Conservation (phyloP, 352 stramenopile genomes). For the Globisporangium polare region DNA sequence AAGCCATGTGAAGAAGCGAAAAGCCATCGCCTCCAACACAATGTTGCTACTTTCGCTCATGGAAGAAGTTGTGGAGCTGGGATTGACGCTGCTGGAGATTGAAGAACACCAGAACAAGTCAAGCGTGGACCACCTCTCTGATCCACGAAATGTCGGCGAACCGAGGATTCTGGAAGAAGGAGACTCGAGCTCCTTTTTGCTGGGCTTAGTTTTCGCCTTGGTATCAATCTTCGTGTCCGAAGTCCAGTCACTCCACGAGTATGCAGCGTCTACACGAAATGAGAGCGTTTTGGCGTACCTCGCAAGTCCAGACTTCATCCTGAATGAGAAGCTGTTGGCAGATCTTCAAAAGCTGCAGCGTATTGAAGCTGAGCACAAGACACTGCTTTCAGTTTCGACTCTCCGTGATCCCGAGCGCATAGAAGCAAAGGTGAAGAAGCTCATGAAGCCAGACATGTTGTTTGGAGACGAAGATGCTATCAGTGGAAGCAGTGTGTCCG, state of each 20-base stretch:
- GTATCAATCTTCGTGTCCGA: slow-evolving; percentile 28
- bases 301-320: slow-evolving; percentile 23
- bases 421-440: slow-evolving; percentile 34
- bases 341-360: slow-evolving; percentile 45
- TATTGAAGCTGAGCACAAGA: slow-evolving; percentile 42
- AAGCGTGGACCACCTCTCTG: neutral
- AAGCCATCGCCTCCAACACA: slow-evolving; percentile 12
- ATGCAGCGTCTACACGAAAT: slow-evolving; percentile 18
- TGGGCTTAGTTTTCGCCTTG: slow-evolving; percentile 35
- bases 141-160: neutral
- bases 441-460: slow-evolving; percentile 42
- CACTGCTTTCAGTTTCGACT: slow-evolving; percentile 50
- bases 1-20: slow-evolving; percentile 36
- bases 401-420: slow-evolving; percentile 40
- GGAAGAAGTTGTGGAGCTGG: slow-evolving; percentile 52
- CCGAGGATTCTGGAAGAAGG: slow-evolving; percentile 1
- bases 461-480: slow-evolving; percentile 20
- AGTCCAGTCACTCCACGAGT: slow-evolving; percentile 19
- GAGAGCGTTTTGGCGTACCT: slow-evolving; percentile 19
- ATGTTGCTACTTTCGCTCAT: slow-evolving; percentile 38
- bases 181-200: slow-evolving; percentile 20
- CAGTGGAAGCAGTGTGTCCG: neutral
- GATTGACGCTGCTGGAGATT: slow-evolving; percentile 38
- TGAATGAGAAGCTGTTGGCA: slow-evolving; percentile 25
- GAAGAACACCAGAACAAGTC: slow-evolving; percentile 21